Percentiles rank a stretch among this genome's conserved stretches.
Evolutionary conservation across 257 asterid species (phyloP).

Genomic region (Nicotiana noctiflora): DNA sequence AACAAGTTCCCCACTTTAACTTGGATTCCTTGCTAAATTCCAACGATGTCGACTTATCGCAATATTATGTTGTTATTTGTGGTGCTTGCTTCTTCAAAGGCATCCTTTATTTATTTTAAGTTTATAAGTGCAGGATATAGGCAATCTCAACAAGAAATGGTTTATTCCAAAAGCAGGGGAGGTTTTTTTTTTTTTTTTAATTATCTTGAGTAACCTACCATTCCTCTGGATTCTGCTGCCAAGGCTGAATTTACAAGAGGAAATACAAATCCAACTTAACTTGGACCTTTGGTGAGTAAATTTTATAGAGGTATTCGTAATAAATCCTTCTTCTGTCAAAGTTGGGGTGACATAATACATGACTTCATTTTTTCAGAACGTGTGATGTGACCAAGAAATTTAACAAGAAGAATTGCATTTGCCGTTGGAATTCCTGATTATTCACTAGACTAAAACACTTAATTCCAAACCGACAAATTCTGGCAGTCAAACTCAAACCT

Average conservation of each 20-base stretch:
- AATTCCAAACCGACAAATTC: constrained; percentile 1
- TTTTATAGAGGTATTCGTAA: neutral
- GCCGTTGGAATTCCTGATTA: neutral
- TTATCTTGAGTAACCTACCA: neutral
- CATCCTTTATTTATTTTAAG: neutral
- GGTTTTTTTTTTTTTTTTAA: neutral
- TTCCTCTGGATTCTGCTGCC: no score
- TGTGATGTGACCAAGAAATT: neutral
- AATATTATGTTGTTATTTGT: neutral
- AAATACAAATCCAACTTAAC: neutral
- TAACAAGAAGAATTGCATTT: neutral
- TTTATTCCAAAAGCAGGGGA: neutral
- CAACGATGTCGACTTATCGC: constrained; percentile 8
- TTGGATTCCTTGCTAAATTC: neutral
- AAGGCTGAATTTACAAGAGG: neutral
- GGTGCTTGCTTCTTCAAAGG: neutral
- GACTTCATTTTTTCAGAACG: neutral
- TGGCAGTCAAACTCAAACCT: neutral
- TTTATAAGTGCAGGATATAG: neutral
- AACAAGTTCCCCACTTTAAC: neutral
- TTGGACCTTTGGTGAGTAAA: neutral
- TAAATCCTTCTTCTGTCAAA: neutral
- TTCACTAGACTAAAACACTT: neutral
- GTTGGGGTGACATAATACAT: neutral
- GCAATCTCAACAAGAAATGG: neutral